Percentiles rank a stretch among this genome's conserved stretches.
These are phyloP conservation scores for Beauveria asiatica DNA, from an alignment of 2,329 filamentous ascomycete genomes.

Conservation along the genomic window DNA sequence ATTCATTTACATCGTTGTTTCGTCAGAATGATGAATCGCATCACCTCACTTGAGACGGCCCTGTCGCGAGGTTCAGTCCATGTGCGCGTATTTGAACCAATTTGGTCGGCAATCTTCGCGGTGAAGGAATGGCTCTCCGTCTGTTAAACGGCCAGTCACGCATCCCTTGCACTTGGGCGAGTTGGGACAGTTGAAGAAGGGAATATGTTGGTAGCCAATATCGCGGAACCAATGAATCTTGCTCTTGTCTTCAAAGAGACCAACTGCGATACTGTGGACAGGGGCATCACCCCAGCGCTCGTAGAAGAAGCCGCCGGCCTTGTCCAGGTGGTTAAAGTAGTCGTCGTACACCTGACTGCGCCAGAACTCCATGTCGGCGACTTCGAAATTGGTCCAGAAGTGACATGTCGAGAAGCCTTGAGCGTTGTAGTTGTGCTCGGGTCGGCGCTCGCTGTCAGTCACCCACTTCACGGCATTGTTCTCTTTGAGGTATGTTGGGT, in stretches of 20 bases:
- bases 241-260: conserved; percentile 80
- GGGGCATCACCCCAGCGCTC: conserved; percentile 83
- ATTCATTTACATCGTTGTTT: not conserved
- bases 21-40: not conserved
- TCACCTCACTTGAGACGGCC: not conserved
- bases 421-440: conserved; percentile 69
- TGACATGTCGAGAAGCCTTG: conserved; percentile 97
- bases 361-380: conserved; percentile 90
- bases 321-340: conserved; percentile 92
- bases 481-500: conserved; percentile 70
- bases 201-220: conserved; percentile 96
- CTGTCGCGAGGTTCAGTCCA: conserved; percentile 45
- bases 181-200: conserved; percentile 98
- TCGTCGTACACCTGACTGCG: conserved; percentile 82
- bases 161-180: conserved; percentile 88
- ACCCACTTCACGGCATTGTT: conserved; percentile 88
- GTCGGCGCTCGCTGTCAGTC: conserved; percentile 66
- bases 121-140: conserved; percentile 76
- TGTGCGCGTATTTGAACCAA: conserved; percentile 94
- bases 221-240: conserved; percentile 99
- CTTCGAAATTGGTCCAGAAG: conserved; percentile 99
- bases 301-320: conserved; percentile 64
- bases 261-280: conserved; percentile 88
- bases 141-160: conserved; percentile 77
- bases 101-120: conserved; percentile 90